phyloP scores from a whole-genome alignment of 2,329 filamentous ascomycete genomes.

The Alternaria tenuissima region DNA sequence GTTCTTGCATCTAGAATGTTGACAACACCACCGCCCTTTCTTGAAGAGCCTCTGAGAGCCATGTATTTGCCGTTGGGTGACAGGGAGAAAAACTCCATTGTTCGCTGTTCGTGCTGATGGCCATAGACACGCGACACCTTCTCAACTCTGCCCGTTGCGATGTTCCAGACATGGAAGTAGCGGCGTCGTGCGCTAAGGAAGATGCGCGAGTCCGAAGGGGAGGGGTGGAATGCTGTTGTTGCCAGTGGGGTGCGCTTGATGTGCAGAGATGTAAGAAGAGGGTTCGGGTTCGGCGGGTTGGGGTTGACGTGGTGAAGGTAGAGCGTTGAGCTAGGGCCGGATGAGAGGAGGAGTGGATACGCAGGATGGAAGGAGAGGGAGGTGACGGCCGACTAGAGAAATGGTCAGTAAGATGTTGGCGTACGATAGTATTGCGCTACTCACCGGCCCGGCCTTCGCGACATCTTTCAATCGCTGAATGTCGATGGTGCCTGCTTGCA shows the following conservation, averaged over 20 bases:
- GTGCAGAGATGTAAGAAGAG: slow-evolving; percentile 88
- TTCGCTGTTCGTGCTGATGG: slow-evolving; percentile 81
- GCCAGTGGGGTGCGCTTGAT: slow-evolving; percentile 83
- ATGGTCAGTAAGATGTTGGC: slow-evolving; percentile 21
- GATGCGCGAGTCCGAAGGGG: slow-evolving; percentile 76
- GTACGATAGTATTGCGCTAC: slow-evolving; percentile 26
- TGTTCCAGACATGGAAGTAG: slow-evolving; percentile 95
- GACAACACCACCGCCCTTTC: slow-evolving; percentile 86
- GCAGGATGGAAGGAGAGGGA: slow-evolving; percentile 89
- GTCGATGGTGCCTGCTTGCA: slow-evolving; percentile 87
- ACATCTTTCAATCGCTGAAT: slow-evolving; percentile 91
- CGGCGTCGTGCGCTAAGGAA: slow-evolving; percentile 87
- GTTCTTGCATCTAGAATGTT: slow-evolving; percentile 83
- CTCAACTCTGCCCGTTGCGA: slow-evolving; percentile 80
- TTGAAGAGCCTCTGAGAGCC: slow-evolving; percentile 79
- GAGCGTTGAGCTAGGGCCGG: slow-evolving; percentile 83
- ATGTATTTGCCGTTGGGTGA: slow-evolving; percentile 88
- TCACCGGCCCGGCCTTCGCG: slow-evolving; percentile 74
- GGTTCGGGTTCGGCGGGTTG: slow-evolving; percentile 79
- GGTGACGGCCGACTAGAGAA: slow-evolving; percentile 71
- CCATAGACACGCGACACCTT: slow-evolving; percentile 81
- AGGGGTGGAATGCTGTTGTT: slow-evolving; percentile 78
- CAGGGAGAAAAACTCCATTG: slow-evolving; percentile 89
- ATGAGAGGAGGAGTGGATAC: slow-evolving; percentile 87
- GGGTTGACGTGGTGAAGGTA: slow-evolving; percentile 89